Evolutionary conservation across 2,329 filamentous ascomycete genomes (phyloP).

Genomic region (Pestalotiopsis sp.): DNA sequence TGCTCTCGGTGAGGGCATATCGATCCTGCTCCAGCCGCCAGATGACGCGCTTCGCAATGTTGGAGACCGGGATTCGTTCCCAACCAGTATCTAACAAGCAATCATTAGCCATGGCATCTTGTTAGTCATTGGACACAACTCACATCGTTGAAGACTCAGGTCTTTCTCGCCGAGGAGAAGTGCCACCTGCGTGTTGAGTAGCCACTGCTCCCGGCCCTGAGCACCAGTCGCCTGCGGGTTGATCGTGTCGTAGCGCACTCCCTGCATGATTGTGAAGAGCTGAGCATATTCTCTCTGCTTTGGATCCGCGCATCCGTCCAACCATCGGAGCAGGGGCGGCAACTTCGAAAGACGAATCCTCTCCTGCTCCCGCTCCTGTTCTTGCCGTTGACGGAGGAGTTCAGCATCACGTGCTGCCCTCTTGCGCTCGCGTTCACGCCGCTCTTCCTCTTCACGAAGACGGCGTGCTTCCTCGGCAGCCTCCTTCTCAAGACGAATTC

Average conservation of each 20-base stretch:
- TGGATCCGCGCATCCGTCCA: conserved; percentile 54
- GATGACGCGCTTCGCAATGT: conserved; percentile 58
- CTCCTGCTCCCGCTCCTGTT: conserved; percentile 61
- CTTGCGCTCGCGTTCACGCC: conserved; percentile 49
- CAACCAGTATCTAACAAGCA: conserved; percentile 54
- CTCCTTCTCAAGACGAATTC: conserved; percentile 48
- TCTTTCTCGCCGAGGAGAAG: conserved; percentile 67
- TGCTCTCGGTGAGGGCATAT: conserved; percentile 55
- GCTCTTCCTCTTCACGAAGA: conserved; percentile 54
- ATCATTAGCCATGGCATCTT: background rate
- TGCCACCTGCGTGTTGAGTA: conserved; percentile 66
- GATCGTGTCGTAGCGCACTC: conserved; percentile 67
- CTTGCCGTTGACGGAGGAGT: conserved; percentile 50
- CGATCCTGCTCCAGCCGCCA: conserved; percentile 60
- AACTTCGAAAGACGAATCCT: conserved; percentile 56
- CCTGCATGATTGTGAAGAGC: conserved; percentile 58
- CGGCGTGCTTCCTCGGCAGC: conserved; percentile 51
- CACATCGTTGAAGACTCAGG: conserved; percentile 60
- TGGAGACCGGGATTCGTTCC: conserved; percentile 55
- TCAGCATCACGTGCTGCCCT: conserved; percentile 51
- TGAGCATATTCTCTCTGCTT: conserved; percentile 52
- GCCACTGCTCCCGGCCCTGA: conserved; percentile 66
- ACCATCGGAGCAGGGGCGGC: conserved; percentile 63
- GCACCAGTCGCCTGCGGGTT: conserved; percentile 51
- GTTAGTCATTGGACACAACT: conserved; percentile 28